Base-by-base conservation (phyloP, 2,329 filamentous ascomycete genomes). In the Pseudopyricularia javanii region DNA sequence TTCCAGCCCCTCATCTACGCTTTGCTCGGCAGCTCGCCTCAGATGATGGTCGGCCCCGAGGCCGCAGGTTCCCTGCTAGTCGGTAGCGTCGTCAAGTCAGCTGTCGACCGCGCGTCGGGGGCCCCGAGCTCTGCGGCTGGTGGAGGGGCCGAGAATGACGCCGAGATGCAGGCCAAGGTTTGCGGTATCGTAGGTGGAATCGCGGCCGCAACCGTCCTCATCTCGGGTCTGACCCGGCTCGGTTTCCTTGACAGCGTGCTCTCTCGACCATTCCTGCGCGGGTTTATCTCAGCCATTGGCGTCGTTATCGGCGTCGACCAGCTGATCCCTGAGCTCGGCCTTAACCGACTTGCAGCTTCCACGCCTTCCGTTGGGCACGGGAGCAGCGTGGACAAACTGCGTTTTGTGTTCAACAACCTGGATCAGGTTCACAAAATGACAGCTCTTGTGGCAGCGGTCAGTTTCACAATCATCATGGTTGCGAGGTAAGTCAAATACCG, bases 221-320 rank as follows among this genome's bases (percentile, higher is more conserved):
- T 89, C 49, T 89, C 91, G 14, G 93, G 93, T 1, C 65, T 95
- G 26, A 86, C 87, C 24, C 79, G 93, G 14, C 72, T 98, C 3
- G 93, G 93, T 0, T 98, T 97, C 62, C 69, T 98, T 56, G 93
- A 98, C 64, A 95, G 89, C 62, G 91, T 98, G 11, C 76, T 98
- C 34, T 96, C 91, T 59, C 79, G 89, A 33, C 93, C 93, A 1
- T 97, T 98, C 61, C 70, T 97, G 53, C 78, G 93, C 55, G 93
- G 93, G 1, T 98, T 98, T 70, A 96, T 98, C 68, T 95, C 88
- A 54, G 93, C 93, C 50, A 94, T 98, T 64, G 93, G 93, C 49
- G 88, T 96, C 53, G 91, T 97, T 58, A 97, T 98, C 64, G 82
- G 94, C 37, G 88, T 97, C 34, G 93, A 97, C 66, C 93, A 98